Conservation (phyloP, 768 basidiomycete genomes). For the Russula ochroleuca region DNA sequence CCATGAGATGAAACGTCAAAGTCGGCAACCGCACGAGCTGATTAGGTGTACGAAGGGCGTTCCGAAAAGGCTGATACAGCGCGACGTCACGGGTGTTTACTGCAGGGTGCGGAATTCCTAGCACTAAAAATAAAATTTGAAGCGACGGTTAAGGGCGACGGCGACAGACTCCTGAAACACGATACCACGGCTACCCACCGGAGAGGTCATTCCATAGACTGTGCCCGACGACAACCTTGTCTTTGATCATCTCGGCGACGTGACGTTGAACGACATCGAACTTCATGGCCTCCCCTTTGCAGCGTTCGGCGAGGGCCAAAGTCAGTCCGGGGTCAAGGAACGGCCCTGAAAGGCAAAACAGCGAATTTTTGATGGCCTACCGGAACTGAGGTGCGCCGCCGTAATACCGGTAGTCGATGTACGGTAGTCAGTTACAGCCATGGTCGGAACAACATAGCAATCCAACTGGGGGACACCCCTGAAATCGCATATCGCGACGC, state of each 20-base stretch:
- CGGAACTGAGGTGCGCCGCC: constrained; percentile 38
- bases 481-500: constrained; percentile 39
- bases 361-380: constrained; percentile 32
- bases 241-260: constrained; percentile 61
- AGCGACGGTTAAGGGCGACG: constrained; percentile 19
- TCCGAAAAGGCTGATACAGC: constrained; percentile 76
- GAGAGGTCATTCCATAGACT: constrained; percentile 78
- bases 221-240: constrained; percentile 72
- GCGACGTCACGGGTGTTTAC: constrained; percentile 77
- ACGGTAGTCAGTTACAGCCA: constrained; percentile 67
- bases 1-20: constrained; percentile 78
- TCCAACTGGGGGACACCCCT: constrained; percentile 56
- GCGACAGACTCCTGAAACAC: constrained; percentile 11
- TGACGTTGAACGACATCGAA: constrained; percentile 64
- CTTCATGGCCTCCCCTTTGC: constrained; percentile 45
- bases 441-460: constrained; percentile 62
- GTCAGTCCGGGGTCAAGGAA: not conserved
- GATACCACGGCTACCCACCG: constrained; percentile 41
- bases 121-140: constrained; percentile 42
- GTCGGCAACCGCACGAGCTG: constrained; percentile 73
- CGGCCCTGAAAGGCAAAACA: not conserved
- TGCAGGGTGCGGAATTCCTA: constrained; percentile 77
- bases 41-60: constrained; percentile 59
- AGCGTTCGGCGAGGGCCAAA: not conserved
- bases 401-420: constrained; percentile 59